These are phyloP conservation scores for Ulvella scutata DNA, from an alignment of 139 green algal genomes.

Conservation along the genomic window DNA sequence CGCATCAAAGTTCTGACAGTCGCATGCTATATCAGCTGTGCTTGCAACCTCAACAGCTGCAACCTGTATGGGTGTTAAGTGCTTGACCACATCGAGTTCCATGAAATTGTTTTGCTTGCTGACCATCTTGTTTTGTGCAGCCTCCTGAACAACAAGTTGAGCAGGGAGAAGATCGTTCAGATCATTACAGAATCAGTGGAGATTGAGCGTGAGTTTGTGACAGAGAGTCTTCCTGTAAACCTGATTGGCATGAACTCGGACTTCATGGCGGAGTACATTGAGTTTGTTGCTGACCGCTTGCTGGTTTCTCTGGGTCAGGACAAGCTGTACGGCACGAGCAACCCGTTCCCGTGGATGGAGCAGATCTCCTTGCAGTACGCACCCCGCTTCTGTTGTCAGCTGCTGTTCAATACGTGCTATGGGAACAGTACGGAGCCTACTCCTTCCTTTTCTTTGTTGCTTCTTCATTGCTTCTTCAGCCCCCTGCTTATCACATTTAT, in stretches of 20 bases:
- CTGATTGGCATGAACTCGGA: conserved; percentile 76
- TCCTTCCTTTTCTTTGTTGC: too few species aligned
- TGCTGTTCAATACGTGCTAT: too few species aligned
- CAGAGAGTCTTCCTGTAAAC: conserved; percentile 48
- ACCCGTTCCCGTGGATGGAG: conserved; percentile 98
- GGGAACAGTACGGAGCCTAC: too few species aligned
- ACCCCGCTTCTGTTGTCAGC: too few species aligned
- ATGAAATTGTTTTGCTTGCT: too few species aligned
- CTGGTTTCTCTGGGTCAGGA: conserved; percentile 66
- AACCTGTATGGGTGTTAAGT: too few species aligned
- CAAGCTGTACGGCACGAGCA: conserved; percentile 65
- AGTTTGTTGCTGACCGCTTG: conserved; percentile 93
- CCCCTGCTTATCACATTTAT: too few species aligned
- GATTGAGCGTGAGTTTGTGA: conserved; percentile 94
- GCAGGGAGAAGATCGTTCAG: conserved; percentile 28
- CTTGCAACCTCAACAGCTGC: too few species aligned
- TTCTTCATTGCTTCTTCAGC: too few species aligned
- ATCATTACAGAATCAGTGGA: conserved; percentile 82
- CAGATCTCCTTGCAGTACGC: conserved; percentile 70
- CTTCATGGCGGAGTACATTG: conserved; percentile 88
- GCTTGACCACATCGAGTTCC: too few species aligned
- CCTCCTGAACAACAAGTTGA: conserved; percentile 67
- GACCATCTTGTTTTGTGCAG: conserved; percentile 20
- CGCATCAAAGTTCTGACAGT: too few species aligned
- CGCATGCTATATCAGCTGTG: too few species aligned